A percentile compares a stretch with the other conserved stretches of the same genome.
Conservation (phyloP, 192 early-diverging fungal species). For the Mortierella antarctica region DNA sequence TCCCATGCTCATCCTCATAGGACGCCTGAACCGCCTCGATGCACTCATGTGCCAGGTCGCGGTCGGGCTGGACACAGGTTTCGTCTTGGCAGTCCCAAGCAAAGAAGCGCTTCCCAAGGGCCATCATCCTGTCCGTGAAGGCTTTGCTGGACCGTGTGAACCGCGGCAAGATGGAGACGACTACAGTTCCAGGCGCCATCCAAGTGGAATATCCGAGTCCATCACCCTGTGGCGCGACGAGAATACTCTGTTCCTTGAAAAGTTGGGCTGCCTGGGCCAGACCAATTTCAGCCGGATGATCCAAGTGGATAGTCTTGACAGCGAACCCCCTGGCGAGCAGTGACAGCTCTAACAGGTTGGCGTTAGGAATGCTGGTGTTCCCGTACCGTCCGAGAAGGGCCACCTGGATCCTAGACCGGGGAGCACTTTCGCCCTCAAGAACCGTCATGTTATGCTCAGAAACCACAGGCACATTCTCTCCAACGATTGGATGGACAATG, state of each 20-base stretch:
- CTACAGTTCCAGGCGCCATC: constrained; percentile 39
- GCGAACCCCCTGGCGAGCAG: constrained; percentile 46
- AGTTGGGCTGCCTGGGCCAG: constrained; percentile 37
- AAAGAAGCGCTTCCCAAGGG: constrained; percentile 46
- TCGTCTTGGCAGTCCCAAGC: constrained; percentile 49
- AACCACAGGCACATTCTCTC: constrained; percentile 15
- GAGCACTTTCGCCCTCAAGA: constrained; percentile 30
- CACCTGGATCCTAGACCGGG: constrained; percentile 36
- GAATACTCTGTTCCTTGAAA: constrained; percentile 34
- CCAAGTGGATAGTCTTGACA: constrained; percentile 44
- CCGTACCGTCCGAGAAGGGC: constrained; percentile 45
- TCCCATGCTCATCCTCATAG: constrained; percentile 9
- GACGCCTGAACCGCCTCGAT: constrained; percentile 30
- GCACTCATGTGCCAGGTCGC: constrained; percentile 44
- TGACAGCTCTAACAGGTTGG: constrained; percentile 29
- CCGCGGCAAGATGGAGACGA: constrained; percentile 38
- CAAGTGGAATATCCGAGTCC: constrained; percentile 35
- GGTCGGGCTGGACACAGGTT: constrained; percentile 41
- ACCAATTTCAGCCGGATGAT: constrained; percentile 26
- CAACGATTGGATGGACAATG: constrained; percentile 31
- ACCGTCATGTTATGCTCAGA: constrained; percentile 8
- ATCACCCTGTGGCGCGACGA: constrained; percentile 47
- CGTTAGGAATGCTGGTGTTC: constrained; percentile 50
- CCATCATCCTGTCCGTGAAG: constrained; percentile 54
- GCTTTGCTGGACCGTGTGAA: constrained; percentile 50